A percentile compares a stretch with the other conserved stretches of the same genome.
These are phyloP conservation scores for Aphanomyces cochlioides DNA, from an alignment of 352 stramenopile species.

Conservation along the genomic window DNA sequence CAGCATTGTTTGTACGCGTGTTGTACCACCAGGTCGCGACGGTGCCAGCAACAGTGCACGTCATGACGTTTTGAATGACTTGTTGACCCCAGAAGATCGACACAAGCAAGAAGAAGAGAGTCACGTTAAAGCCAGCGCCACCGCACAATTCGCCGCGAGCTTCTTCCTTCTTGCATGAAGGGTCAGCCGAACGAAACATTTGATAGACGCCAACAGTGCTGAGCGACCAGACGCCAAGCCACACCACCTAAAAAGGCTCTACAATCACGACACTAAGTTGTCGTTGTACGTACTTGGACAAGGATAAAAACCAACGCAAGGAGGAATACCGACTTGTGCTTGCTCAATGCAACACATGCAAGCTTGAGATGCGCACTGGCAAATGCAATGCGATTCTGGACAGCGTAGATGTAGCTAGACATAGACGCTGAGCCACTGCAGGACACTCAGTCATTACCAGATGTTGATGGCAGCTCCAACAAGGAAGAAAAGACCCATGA, in stretches of 20 bases:
- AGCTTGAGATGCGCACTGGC: conserved; percentile 75
- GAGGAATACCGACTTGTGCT: conserved; percentile 58
- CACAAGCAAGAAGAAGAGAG: conserved; percentile 78
- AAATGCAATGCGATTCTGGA: conserved; percentile 79
- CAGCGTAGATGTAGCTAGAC: conserved; percentile 52
- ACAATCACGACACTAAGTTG: neutral
- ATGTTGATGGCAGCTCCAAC: conserved; percentile 67
- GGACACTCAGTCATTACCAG: conserved; percentile 43
- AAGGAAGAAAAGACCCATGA: conserved; percentile 59
- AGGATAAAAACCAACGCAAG: conserved; percentile 53
- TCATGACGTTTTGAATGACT: conserved; percentile 81
- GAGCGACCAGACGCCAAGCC: conserved; percentile 68
- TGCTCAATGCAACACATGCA: conserved; percentile 53
- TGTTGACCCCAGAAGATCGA: conserved; percentile 84
- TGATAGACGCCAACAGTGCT: conserved; percentile 67
- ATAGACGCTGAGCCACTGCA: neutral
- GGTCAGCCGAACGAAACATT: conserved; percentile 61
- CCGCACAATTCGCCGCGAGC: conserved; percentile 54
- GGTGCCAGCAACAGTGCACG: conserved; percentile 70
- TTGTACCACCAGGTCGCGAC: conserved; percentile 86
- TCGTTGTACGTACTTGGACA: conserved; percentile 38
- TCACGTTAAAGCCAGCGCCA: conserved; percentile 49
- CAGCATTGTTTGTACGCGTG: conserved; percentile 49
- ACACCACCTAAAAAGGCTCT: conserved; percentile 37
- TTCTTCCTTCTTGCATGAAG: conserved; percentile 50